Evolutionary conservation across 164 flowering plant species (phyloP).

Genomic region (Berberis thunbergii): DNA sequence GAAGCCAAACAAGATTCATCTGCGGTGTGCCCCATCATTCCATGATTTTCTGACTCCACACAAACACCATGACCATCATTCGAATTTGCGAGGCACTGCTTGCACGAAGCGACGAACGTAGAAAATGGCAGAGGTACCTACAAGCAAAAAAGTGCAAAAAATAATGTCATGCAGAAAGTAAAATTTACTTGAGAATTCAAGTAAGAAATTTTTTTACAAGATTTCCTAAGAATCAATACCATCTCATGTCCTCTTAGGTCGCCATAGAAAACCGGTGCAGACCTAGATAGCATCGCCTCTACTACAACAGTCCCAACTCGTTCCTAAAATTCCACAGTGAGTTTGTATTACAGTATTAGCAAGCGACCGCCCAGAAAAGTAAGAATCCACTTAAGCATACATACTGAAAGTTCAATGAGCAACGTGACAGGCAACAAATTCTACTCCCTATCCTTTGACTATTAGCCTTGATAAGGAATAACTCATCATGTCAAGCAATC

Average conservation of each 20-base stretch:
- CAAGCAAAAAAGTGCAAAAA: slow-evolving; percentile 4
- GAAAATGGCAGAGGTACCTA: slow-evolving; percentile 77
- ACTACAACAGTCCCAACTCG: slow-evolving; percentile 59
- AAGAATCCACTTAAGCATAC: too few species aligned
- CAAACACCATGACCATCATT: slow-evolving; percentile 9
- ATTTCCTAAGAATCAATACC: slow-evolving; percentile 25
- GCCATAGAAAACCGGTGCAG: slow-evolving; percentile 80
- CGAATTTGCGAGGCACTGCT: slow-evolving; percentile 15
- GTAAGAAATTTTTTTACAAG: too few species aligned
- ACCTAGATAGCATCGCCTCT: slow-evolving; percentile 80
- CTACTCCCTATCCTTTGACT: too few species aligned
- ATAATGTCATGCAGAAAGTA: neutral
- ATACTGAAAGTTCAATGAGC: too few species aligned
- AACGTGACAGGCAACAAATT: too few species aligned
- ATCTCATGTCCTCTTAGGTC: slow-evolving; percentile 88
- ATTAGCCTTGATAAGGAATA: too few species aligned
- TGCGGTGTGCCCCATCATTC: neutral
- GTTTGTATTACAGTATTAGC: too few species aligned
- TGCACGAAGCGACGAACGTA: slow-evolving; percentile 56
- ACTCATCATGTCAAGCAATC: too few species aligned
- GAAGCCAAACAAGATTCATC: slow-evolving; percentile 5
- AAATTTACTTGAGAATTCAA: too few species aligned
- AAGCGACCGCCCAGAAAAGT: too few species aligned
- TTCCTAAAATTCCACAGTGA: slow-evolving; percentile 31
- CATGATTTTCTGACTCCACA: slow-evolving; percentile 8